Percentiles rank a stretch among this genome's conserved stretches.
phyloP scores from a whole-genome alignment of 2,329 filamentous ascomycete genomes.

The Fusarium kyushuense region DNA sequence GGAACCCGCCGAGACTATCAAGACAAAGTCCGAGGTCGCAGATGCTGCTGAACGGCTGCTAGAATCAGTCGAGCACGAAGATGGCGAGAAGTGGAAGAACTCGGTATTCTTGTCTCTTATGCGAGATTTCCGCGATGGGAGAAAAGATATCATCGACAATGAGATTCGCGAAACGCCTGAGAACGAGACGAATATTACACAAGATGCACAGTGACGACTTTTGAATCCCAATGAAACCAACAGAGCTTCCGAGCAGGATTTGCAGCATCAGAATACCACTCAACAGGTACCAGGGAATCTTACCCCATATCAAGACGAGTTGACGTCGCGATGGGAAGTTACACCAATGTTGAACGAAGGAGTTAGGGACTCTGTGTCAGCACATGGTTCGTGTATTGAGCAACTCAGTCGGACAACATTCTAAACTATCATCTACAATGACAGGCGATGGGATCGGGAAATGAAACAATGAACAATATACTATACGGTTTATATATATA shows the following conservation, averaged over 20 bases:
- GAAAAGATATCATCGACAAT: slow-evolving; percentile 59
- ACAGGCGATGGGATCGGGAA: background rate
- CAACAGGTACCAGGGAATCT: background rate
- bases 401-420: slow-evolving; percentile 44
- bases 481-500: background rate
- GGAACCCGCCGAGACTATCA: slow-evolving; percentile 28
- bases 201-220: slow-evolving; percentile 37
- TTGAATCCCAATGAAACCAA: background rate
- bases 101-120: slow-evolving; percentile 60
- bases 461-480: background rate
- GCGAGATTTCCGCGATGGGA: slow-evolving; percentile 60
- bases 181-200: slow-evolving; percentile 12
- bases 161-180: slow-evolving; percentile 53
- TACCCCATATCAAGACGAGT: slow-evolving; percentile 30
- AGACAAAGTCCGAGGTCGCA: slow-evolving; percentile 55
- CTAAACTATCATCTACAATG: slow-evolving; percentile 16
- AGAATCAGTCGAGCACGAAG: slow-evolving; percentile 59
- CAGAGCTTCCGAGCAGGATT: background rate
- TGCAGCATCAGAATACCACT: background rate
- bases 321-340: slow-evolving; percentile 36
- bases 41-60: slow-evolving; percentile 59
- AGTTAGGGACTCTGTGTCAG: background rate
- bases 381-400: slow-evolving; percentile 39
- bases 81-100: slow-evolving; percentile 61
- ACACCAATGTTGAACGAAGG: background rate